Conservation (phyloP, 306 rosid species). For the Cucumis sativus region DNA sequence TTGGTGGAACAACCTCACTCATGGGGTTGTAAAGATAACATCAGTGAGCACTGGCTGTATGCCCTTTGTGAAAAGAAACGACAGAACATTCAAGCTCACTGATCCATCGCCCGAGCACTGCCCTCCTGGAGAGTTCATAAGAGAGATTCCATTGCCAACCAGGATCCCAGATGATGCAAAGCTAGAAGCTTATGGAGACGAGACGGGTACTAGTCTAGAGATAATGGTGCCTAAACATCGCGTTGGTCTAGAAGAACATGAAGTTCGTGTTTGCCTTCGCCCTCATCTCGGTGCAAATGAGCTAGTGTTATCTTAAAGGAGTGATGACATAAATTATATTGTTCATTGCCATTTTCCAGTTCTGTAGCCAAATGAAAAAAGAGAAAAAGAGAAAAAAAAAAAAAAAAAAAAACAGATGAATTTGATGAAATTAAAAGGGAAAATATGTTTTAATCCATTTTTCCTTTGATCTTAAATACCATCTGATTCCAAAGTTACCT, state of each 20-base stretch:
- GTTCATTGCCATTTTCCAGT: neutral
- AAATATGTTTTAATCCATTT: slow-evolving; percentile 6
- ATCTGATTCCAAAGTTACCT: neutral
- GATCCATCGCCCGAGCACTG: slow-evolving; percentile 31
- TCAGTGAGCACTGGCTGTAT: slow-evolving; percentile 19
- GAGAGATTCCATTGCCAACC: slow-evolving; percentile 25
- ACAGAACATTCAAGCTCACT: slow-evolving; percentile 27
- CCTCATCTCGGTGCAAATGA: slow-evolving; percentile 26
- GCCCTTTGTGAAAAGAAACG: slow-evolving; percentile 21
- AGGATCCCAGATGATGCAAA: slow-evolving; percentile 31
- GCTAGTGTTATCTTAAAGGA: slow-evolving; percentile 13
- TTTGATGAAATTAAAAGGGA: neutral
- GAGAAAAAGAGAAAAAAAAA: too few species aligned
- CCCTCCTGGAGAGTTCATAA: slow-evolving; percentile 28
- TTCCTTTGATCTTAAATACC: slow-evolving; percentile 5
- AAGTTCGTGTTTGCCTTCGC: slow-evolving; percentile 29
- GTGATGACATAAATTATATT: neutral
- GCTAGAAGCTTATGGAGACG: slow-evolving; percentile 25
- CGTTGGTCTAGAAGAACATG: slow-evolving; percentile 25
- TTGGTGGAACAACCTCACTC: slow-evolving; percentile 25
- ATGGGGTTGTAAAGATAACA: slow-evolving; percentile 27
- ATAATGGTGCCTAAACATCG: slow-evolving; percentile 29
- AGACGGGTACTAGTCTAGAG: slow-evolving; percentile 22
- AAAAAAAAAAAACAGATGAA: neutral
- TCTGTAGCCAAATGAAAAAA: neutral